These are phyloP conservation scores for Mucor ambiguus DNA, from an alignment of 371 early-diverging fungal genomes.

Conservation along the genomic window DNA sequence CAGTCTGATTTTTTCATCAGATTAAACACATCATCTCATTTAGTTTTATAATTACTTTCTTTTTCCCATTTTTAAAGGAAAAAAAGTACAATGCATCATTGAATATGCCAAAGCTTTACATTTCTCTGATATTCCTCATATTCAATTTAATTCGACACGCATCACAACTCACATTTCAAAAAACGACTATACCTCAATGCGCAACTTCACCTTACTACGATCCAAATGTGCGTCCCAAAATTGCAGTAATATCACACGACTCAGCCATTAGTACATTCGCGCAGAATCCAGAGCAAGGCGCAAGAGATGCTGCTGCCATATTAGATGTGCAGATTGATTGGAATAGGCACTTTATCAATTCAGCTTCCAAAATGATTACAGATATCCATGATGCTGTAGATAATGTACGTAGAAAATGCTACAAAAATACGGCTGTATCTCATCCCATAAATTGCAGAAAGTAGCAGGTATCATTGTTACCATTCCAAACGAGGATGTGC, in stretches of 20 bases:
- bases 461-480: conserved; percentile 50
- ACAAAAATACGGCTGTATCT: neutral
- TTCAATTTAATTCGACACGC: neutral
- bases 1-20: neutral
- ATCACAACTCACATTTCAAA: conserved; percentile 6
- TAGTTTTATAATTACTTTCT: neutral
- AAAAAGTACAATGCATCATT: neutral
- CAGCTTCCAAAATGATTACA: conserved; percentile 31
- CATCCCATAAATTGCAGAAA: neutral
- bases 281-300: conserved; percentile 35
- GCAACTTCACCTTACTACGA: conserved; percentile 7
- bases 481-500: conserved; percentile 46
- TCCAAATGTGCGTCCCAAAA: conserved; percentile 7
- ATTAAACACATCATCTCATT: neutral
- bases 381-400: conserved; percentile 37
- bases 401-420: conserved; percentile 8
- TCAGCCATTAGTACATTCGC: conserved; percentile 34
- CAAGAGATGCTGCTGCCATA: conserved; percentile 45
- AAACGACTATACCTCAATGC: conserved; percentile 2
- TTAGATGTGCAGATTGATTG: conserved; percentile 38
- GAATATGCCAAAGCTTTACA: neutral
- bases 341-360: conserved; percentile 33
- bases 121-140: neutral
- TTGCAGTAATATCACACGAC: conserved; percentile 36
- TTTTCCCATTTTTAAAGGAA: neutral